phyloP scores from a whole-genome alignment of 108 stramenopile species.

The Pseudonitzschia multiseries region DNA sequence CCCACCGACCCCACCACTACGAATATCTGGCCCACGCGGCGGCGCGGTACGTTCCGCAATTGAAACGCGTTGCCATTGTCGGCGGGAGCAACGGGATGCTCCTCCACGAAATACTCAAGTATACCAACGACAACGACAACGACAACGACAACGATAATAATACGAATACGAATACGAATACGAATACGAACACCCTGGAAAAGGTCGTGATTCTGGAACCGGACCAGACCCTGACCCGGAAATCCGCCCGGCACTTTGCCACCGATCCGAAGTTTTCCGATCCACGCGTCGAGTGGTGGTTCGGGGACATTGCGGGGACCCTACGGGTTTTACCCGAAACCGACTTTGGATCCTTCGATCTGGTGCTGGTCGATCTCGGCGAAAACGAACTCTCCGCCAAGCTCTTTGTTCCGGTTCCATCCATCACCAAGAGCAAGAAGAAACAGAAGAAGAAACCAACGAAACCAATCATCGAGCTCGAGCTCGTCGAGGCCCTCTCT shows the following conservation, averaged over 20 bases:
- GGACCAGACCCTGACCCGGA: constrained; percentile 70
- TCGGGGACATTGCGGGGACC: constrained; percentile 70
- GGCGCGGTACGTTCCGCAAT: constrained; percentile 28
- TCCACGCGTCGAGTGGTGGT: constrained; percentile 64
- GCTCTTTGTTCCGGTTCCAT: no score
- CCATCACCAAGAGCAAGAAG: no score
- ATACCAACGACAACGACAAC: no score
- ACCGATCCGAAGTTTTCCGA: constrained; percentile 75
- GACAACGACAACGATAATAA: no score
- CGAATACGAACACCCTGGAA: constrained; percentile 19
- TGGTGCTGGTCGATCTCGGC: constrained; percentile 69
- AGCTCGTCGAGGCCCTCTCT: constrained; percentile 50
- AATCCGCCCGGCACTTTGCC: constrained; percentile 68
- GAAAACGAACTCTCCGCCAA: constrained; percentile 24
- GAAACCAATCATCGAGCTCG: constrained; percentile 34
- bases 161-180: no score
- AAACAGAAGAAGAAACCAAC: no score
- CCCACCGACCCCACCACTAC: constrained; percentile 53
- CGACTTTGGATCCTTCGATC: constrained; percentile 82
- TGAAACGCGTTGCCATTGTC: constrained; percentile 64
- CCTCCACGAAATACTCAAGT: constrained; percentile 71
- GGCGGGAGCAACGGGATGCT: constrained; percentile 74
- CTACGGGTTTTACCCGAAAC: constrained; percentile 57
- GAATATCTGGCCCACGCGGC: constrained; percentile 45
- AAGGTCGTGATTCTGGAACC: constrained; percentile 65